Percentiles rank a stretch among this genome's conserved stretches.
Evolutionary conservation across 1,284 basidiomycete genomes (phyloP).

Genomic region (Apiotrichum porosum): DNA sequence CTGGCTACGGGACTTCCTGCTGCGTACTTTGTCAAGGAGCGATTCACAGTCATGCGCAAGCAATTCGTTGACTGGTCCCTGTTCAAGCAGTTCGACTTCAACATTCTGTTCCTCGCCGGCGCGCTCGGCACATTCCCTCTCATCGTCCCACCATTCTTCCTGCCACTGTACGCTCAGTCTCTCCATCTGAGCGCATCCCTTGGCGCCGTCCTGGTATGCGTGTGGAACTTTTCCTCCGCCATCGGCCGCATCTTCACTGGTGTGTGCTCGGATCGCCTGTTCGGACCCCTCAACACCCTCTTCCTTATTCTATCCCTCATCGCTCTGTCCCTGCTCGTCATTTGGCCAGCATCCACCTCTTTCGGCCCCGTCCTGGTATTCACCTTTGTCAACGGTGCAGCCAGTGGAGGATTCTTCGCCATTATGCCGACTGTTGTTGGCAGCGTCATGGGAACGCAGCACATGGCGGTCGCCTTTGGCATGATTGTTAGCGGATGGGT

Average conservation of each 20-base stretch:
- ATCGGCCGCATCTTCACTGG: slow-evolving; percentile 27
- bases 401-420: slow-evolving; percentile 28
- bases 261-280: slow-evolving; percentile 17
- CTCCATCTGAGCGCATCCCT: slow-evolving; percentile 27
- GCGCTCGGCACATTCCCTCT: slow-evolving; percentile 42
- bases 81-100: slow-evolving; percentile 35
- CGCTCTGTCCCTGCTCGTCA: slow-evolving; percentile 19
- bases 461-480: slow-evolving; percentile 24
- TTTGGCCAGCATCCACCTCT: slow-evolving; percentile 22
- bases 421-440: slow-evolving; percentile 29
- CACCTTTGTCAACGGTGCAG: slow-evolving; percentile 24
- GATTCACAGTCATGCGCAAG: not conserved
- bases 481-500: slow-evolving; percentile 28
- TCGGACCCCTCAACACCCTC: slow-evolving; percentile 13
- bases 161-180: slow-evolving; percentile 41
- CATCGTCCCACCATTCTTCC: slow-evolving; percentile 45
- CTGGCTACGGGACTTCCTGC: slow-evolving; percentile 6
- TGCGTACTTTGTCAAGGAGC: slow-evolving; percentile 11
- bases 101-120: slow-evolving; percentile 32
- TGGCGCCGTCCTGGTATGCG: slow-evolving; percentile 27
- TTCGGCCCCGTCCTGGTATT: slow-evolving; percentile 27
- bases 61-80: slow-evolving; percentile 14
- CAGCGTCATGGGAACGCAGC: slow-evolving; percentile 16
- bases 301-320: slow-evolving; percentile 7
- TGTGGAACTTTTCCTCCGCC: slow-evolving; percentile 31